Base-by-base conservation (phyloP, 371 early-diverging fungal genomes). In the Mortierella sp. region DNA sequence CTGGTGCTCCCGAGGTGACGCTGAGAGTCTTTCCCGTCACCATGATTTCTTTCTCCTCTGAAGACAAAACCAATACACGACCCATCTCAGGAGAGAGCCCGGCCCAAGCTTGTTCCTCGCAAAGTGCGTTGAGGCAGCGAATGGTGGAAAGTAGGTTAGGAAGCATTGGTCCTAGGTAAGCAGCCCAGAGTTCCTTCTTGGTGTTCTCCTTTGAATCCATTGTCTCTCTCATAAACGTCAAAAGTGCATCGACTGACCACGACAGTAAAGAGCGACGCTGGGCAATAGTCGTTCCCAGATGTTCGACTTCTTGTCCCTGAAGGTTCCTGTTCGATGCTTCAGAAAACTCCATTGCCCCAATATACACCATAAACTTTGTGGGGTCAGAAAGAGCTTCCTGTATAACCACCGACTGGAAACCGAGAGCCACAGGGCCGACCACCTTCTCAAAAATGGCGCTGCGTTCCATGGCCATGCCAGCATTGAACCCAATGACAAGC, bases 401-500 rank as follows among this genome's bases (percentile, higher is more conserved):
- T 5, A 82, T 2, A 7, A 72, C 80, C 8, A 57, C 28, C 0
- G 78, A 75, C n/a, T 75, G 78, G 6, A 86, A 73, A 7, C 73
- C 81, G 1, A 28, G 16, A 7, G 75, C 58, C 16, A 84, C 71
- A n/a, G 88, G 88, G n/a, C 34, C 19, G 7, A 83, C 79, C 26
- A 80, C 71, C 45, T 81, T 83, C n/a, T 88, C 77, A 50, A 88
- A 83, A 10, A 85, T 78, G 0, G 73, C 16, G 1, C 38, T 54
- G 26, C 77, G 81, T 14, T 80, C 78, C 16, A 76, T 26, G 6
- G 68, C 60, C 42, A 63, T 72, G 70, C 54, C 57, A 10, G 83
- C 63, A 34, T 82, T 82, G 65, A 76, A 90, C 78, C 89, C 87
- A 21, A 91, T 79, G 6, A 89, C 82, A 11, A 91, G 68, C 28